Base-by-base conservation (phyloP, 257 asterid genomes). In the Misopates orontium region DNA sequence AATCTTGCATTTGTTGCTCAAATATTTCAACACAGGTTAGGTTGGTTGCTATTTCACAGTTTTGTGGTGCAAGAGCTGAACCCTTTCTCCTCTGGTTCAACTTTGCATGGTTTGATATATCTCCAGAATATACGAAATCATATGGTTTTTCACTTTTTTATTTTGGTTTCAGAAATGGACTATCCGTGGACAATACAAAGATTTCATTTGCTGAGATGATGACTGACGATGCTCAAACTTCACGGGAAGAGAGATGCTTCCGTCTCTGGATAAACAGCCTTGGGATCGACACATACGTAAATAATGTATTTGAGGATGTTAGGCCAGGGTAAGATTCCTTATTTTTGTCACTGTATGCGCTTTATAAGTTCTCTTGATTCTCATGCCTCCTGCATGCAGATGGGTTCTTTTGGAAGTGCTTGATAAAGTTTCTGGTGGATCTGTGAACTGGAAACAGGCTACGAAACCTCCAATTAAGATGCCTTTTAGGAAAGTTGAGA, bases 1-100 rank as follows among this genome's bases (percentile, higher is more conserved):
- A 93, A 93, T 82, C 94, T 93, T 56, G 99, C 95, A n/a, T 93
- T 93, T 75, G 97, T 93, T 19, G 98, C 98, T 32, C 97, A 93
- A 67, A 87, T 89, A 80, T 93, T 93, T 80, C 97, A 93, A 68
- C 82, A 93, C 71, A 89, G 97, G 98, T 89, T 45, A 57, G 69
- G 50, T 67, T 20, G 14, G 41, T 32, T 39, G 17, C 42, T 31
- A 9, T 28, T 56, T 66, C 8, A 17, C 21, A 36, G 60, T 67
- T 2, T 1, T 54, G 11, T 21, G 28, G 64, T 71, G 52, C 42
- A 16, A 10, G 18, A 22, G 41, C 36, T 67, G 54, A 41, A 41
- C 24, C 1, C 8, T 21, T 24, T 40, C 5, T 2, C 57, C 15
- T 48, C 20, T 64, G 20, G 13, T 31, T 0, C 15, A 14, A 56